These are phyloP conservation scores for Cyclotella baltica DNA, from an alignment of 108 stramenopile genomes.

Conservation along the genomic window DNA sequence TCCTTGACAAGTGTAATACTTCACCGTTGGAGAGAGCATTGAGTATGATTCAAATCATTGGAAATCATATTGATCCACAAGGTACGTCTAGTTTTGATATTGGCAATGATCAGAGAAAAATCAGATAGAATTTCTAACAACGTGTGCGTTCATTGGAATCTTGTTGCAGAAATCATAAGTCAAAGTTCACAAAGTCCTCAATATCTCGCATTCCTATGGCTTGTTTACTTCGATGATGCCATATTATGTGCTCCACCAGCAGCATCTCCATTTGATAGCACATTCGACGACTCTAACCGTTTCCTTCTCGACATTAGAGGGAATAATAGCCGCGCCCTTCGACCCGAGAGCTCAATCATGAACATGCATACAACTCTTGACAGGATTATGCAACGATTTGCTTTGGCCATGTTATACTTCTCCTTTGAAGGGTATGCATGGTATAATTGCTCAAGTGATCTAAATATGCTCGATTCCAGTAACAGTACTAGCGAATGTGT, in stretches of 20 bases:
- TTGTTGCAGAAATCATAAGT: constrained; percentile 15
- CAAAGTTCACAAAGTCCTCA: constrained; percentile 49
- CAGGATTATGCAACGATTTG: constrained; percentile 34
- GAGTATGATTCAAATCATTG: constrained; percentile 48
- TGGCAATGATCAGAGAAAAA: background rate
- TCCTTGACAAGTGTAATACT: constrained; percentile 50
- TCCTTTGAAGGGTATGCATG: constrained; percentile 37
- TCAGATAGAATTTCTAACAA: background rate
- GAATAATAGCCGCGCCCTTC: background rate
- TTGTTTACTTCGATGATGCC: constrained; percentile 60
- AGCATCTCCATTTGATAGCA: background rate
- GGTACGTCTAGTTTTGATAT: background rate
- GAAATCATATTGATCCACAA: constrained; percentile 17
- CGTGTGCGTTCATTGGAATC: background rate
- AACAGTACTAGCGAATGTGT: background rate
- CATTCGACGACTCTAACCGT: background rate
- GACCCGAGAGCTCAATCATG: background rate
- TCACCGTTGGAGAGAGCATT: constrained; percentile 47
- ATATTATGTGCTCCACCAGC: constrained; percentile 53
- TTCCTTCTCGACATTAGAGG: background rate
- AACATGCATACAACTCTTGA: background rate
- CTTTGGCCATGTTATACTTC: constrained; percentile 28
- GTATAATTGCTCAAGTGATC: constrained; percentile 44
- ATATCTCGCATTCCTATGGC: constrained; percentile 60
- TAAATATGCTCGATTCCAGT: constrained; percentile 10